phyloP scores from a whole-genome alignment of 805 yeast species.

The Debaryomyces maramus region DNA sequence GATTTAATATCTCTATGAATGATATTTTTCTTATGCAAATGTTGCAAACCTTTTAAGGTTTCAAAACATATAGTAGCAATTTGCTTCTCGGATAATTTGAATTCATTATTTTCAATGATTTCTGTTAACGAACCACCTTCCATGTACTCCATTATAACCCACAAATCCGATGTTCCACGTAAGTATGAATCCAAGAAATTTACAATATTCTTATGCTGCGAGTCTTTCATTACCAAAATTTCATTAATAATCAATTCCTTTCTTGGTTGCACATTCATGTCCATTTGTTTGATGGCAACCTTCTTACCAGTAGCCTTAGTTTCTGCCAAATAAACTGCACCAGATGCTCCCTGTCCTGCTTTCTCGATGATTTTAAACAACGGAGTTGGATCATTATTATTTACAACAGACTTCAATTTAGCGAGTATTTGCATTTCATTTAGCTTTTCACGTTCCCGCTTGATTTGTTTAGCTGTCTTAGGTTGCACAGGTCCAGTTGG shows the following conservation, averaged over 20 bases:
- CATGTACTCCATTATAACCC: slow-evolving; percentile 99
- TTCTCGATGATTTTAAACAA: slow-evolving; percentile 73
- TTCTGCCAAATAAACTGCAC: slow-evolving; percentile 88
- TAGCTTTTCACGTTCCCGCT: slow-evolving; percentile 48
- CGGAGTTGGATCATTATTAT: slow-evolving; percentile 82
- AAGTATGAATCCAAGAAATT: slow-evolving; percentile 90
- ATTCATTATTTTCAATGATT: slow-evolving; percentile 84
- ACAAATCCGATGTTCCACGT: slow-evolving; percentile 74
- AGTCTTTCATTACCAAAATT: slow-evolving; percentile 93
- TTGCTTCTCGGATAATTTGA: slow-evolving; percentile 74
- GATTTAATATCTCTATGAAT: slow-evolving; percentile 65
- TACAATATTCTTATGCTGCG: slow-evolving; percentile 92
- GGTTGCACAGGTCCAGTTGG: slow-evolving; percentile 12
- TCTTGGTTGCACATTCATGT: slow-evolving; percentile 84
- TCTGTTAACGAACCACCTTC: slow-evolving; percentile 98
- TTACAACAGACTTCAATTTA: slow-evolving; percentile 78
- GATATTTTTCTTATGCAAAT: slow-evolving; percentile 86
- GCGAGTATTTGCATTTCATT: slow-evolving; percentile 87
- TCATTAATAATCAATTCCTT: slow-evolving; percentile 95
- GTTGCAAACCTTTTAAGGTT: slow-evolving; percentile 87
- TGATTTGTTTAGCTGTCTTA: slow-evolving; percentile 40
- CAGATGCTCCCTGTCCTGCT: slow-evolving; percentile 98
- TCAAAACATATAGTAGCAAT: slow-evolving; percentile 90
- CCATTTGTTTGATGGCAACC: slow-evolving; percentile 97
- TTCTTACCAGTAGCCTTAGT: slow-evolving; percentile 57